Percentiles rank a stretch among this genome's conserved stretches.
These are phyloP conservation scores for Limonium bicolor DNA, from an alignment of 148 eudicot species.

Conservation along the genomic window DNA sequence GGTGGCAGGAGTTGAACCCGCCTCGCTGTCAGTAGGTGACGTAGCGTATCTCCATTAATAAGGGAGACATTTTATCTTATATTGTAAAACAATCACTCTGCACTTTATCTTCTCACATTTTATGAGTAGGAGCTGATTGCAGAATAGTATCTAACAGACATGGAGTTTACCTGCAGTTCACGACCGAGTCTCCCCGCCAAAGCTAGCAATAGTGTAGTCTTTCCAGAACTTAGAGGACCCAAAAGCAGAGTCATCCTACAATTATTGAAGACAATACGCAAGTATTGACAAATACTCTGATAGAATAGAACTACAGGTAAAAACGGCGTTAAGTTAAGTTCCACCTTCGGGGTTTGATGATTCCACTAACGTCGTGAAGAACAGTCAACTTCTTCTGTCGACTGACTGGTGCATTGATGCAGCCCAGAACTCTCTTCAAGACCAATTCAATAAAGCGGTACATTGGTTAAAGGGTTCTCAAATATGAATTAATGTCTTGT, in stretches of 20 bases:
- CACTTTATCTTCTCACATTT: no score
- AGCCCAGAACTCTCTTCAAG: not conserved
- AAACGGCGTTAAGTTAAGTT: not conserved
- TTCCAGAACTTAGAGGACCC: no score
- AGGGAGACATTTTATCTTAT: no score
- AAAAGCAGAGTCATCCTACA: constrained; percentile 12
- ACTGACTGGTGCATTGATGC: constrained; percentile 6
- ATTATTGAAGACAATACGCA: not conserved
- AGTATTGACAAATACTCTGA: not conserved
- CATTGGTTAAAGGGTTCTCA: not conserved
- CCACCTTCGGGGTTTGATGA: constrained; percentile 18
- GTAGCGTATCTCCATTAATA: no score
- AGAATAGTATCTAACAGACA: no score
- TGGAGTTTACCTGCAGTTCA: constrained; percentile 7
- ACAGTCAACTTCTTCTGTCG: constrained; percentile 5
- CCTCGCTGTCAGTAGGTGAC: no score
- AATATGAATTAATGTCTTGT: not conserved
- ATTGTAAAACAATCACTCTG: no score
- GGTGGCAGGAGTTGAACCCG: no score
- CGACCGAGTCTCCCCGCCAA: constrained; percentile 14
- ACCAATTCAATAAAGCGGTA: not conserved
- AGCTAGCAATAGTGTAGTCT: constrained; percentile 15
- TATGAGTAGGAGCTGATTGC: no score
- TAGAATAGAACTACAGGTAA: not conserved
- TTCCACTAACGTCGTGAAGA: constrained; percentile 10